A percentile compares a stretch with the other conserved stretches of the same genome.
These are phyloP conservation scores for Quercus variabilis DNA, from an alignment of 306 rosid species.

Conservation along the genomic window DNA sequence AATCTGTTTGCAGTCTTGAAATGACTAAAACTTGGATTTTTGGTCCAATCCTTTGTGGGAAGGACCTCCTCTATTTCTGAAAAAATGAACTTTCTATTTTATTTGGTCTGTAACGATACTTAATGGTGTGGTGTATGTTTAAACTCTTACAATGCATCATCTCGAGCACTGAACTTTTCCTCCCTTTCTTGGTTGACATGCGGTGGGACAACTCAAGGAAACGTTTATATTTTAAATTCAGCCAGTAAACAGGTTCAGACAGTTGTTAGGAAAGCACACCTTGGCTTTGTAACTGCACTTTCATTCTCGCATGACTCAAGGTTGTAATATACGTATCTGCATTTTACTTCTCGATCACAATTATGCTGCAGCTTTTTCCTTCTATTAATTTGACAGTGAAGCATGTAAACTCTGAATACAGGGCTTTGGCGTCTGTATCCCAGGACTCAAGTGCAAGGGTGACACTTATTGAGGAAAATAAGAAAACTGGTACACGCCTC, in stretches of 20 bases:
- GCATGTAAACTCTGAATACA: slow-evolving; percentile 27
- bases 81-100: too few species aligned
- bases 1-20: too few species aligned
- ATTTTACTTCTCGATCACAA: not conserved
- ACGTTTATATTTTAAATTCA: slow-evolving; percentile 60
- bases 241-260: slow-evolving; percentile 54
- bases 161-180: not conserved
- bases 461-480: slow-evolving; percentile 51
- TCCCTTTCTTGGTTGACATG: slow-evolving; percentile 30
- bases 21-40: too few species aligned
- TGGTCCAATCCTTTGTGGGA: too few species aligned
- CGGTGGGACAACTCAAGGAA: slow-evolving; percentile 88
- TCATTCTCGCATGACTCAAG: slow-evolving; percentile 82
- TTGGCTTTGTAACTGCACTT: slow-evolving; percentile 82
- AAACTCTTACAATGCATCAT: not conserved
- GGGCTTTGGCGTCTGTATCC: slow-evolving; percentile 85
- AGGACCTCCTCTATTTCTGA: too few species aligned
- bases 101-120: not conserved
- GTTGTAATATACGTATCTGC: slow-evolving; percentile 30
- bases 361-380: slow-evolving; percentile 10
- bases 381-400: slow-evolving; percentile 11
- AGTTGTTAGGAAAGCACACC: slow-evolving; percentile 66
- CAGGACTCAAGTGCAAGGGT: slow-evolving; percentile 85
- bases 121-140: not conserved
- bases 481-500: slow-evolving; percentile 52